Conservation (phyloP, 371 early-diverging fungal genomes). For the Saksenaea oblongispora region DNA sequence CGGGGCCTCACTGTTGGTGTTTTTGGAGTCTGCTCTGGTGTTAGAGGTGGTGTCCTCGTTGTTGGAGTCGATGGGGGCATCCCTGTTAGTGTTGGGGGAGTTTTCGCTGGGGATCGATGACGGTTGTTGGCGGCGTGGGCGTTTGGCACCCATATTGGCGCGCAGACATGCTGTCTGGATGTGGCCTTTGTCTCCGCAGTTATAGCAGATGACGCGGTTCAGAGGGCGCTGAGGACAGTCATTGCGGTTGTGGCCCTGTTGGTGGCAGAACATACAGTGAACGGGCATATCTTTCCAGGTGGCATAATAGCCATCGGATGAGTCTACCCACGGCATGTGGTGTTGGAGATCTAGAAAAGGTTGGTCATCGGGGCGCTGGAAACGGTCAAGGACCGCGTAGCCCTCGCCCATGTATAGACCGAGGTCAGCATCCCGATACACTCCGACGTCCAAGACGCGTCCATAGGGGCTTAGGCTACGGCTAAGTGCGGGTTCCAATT, state of each 20-base stretch:
- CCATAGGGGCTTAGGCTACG: not conserved
- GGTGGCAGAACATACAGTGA: constrained; percentile 1
- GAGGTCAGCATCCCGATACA: not conserved
- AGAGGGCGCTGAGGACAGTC: constrained; percentile 3
- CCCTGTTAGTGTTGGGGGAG: no score
- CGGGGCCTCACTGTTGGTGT: no score
- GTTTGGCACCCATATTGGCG: no score
- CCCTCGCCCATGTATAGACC: not conserved
- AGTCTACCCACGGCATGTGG: no score
- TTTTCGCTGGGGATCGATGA: no score
- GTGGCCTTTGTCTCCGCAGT: not conserved
- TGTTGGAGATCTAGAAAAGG: no score
- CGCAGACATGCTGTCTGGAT: not conserved
- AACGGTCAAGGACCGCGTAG: no score
- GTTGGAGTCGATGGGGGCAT: no score
- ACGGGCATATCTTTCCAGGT: constrained; percentile 8
- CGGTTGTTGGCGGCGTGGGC: no score
- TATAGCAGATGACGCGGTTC: not conserved
- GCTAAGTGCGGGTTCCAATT: not conserved
- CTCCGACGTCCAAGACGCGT: not conserved
- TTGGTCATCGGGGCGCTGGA: no score
- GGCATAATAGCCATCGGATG: not conserved
- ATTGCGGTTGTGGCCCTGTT: not conserved
- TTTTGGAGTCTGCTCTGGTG: no score
- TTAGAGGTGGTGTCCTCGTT: no score